phyloP scores from a whole-genome alignment of 805 yeast species.

The Clavispora asparagi region DNA sequence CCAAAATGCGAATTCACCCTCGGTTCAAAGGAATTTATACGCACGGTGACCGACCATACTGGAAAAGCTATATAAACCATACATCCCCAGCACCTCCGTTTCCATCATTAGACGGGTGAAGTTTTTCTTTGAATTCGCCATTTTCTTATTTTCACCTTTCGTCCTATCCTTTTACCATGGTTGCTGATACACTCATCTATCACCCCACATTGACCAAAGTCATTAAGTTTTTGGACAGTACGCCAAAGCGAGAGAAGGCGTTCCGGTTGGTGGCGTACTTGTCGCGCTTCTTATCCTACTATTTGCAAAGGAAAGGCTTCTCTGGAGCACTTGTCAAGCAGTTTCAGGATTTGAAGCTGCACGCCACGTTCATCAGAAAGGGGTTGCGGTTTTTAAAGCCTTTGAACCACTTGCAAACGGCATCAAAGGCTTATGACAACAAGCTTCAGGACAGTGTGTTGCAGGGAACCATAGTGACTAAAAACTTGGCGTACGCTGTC shows the following conservation, averaged over 20 bases:
- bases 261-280: constrained; percentile 77
- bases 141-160: background rate
- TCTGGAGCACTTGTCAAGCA: constrained; percentile 41
- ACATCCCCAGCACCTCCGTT: background rate
- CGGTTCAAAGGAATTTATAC: constrained; percentile 7
- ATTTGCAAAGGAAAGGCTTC: constrained; percentile 53
- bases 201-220: constrained; percentile 68
- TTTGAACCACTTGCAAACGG: constrained; percentile 62
- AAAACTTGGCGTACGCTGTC: constrained; percentile 57
- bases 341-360: constrained; percentile 53
- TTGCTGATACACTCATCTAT: constrained; percentile 60
- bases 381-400: constrained; percentile 83
- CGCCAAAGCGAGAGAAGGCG: constrained; percentile 76
- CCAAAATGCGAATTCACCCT: constrained; percentile 3
- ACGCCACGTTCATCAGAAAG: constrained; percentile 71
- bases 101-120: background rate
- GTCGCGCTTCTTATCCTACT: constrained; percentile 65
- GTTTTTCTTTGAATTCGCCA: background rate
- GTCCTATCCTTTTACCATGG: constrained; percentile 37
- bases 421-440: constrained; percentile 62
- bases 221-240: constrained; percentile 57
- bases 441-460: constrained; percentile 60
- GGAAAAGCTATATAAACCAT: background rate
- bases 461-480: constrained; percentile 47
- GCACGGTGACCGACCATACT: background rate